These are phyloP conservation scores for Leptosphaerulina australis DNA, from an alignment of 2,329 filamentous ascomycete species.

Conservation along the genomic window DNA sequence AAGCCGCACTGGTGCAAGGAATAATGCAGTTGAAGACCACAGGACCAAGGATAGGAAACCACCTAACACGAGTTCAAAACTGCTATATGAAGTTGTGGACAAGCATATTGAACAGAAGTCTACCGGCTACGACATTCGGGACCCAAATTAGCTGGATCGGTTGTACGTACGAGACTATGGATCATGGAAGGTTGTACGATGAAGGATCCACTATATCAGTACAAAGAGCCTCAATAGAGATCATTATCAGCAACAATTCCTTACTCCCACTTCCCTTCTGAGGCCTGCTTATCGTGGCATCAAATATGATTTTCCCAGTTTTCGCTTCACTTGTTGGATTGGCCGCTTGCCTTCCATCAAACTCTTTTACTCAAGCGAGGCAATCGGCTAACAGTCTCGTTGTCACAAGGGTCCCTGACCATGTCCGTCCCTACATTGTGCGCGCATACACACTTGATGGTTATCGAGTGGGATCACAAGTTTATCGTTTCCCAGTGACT, in stretches of 20 bases:
- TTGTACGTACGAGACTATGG: neutral
- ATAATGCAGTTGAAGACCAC: neutral
- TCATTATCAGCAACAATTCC: neutral
- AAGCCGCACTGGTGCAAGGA: slow-evolving; percentile 4
- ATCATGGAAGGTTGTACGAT: slow-evolving; percentile 15
- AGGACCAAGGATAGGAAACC: neutral
- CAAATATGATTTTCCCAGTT: slow-evolving; percentile 1
- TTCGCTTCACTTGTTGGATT: slow-evolving; percentile 8
- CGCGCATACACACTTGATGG: slow-evolving; percentile 44
- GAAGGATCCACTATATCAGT: neutral
- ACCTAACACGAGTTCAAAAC: neutral
- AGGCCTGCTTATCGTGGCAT: neutral
- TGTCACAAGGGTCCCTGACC: slow-evolving; percentile 37
- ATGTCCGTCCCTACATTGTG: slow-evolving; percentile 47
- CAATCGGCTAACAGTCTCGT: slow-evolving; percentile 10
- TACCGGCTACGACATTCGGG: neutral
- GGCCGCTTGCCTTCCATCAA: slow-evolving; percentile 12
- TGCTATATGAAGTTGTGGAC: too few relatives aligned
- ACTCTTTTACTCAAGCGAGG: neutral
- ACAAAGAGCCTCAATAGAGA: neutral
- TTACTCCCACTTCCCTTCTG: neutral
- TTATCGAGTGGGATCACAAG: slow-evolving; percentile 46
- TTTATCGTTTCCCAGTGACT: slow-evolving; percentile 54
- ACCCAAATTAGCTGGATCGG: neutral
- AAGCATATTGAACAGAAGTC: neutral